These are phyloP conservation scores for Mycena sanguinolenta DNA, from an alignment of 768 basidiomycete genomes.

Conservation along the genomic window DNA sequence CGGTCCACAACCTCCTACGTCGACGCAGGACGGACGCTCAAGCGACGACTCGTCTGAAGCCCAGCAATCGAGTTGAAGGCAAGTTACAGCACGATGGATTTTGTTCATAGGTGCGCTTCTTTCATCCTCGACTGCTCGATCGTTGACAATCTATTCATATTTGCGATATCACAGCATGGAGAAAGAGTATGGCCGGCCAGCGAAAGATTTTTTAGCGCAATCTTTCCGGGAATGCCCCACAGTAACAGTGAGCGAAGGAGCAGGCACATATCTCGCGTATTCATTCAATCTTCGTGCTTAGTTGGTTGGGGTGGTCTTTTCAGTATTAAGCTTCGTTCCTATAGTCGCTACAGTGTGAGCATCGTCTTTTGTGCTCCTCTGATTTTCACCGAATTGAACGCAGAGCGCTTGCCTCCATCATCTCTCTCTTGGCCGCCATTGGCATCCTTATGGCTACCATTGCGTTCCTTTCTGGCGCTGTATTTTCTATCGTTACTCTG, in stretches of 20 bases:
- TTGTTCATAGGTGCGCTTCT: background rate
- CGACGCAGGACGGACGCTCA: no score
- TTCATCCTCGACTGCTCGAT: background rate
- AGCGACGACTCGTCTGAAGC: no score
- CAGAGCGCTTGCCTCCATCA: background rate
- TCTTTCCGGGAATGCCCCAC: background rate
- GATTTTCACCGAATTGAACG: background rate
- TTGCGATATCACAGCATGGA: background rate
- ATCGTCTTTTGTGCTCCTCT: background rate
- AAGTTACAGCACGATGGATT: no score
- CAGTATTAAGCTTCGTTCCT: background rate
- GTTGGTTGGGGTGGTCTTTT: background rate
- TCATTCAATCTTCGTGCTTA: background rate
- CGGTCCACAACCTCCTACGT: no score
- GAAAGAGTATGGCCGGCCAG: conserved; percentile 1
- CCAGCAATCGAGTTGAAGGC: no score
- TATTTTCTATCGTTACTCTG: background rate
- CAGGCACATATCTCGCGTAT: background rate
- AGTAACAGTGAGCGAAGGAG: background rate
- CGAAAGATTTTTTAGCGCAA: conserved; percentile 3
- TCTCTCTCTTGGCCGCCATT: background rate
- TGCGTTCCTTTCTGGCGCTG: background rate
- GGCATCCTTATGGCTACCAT: background rate
- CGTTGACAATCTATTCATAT: background rate
- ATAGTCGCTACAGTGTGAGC: background rate